These are phyloP conservation scores for Penstemon barbatus DNA, from an alignment of 257 asterid genomes.

Conservation along the genomic window DNA sequence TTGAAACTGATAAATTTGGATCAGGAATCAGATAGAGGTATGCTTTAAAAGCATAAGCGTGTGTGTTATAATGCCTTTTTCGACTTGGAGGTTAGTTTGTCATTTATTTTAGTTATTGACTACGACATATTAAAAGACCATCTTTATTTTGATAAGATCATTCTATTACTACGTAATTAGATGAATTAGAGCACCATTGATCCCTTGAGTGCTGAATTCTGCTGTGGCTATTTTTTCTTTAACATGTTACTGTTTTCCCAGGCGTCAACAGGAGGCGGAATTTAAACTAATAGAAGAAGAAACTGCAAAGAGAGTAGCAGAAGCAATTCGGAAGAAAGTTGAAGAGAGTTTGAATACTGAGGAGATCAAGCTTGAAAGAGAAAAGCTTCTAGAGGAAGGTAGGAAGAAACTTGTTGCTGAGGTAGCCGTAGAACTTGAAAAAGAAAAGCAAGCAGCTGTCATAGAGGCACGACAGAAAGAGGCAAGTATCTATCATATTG, in stretches of 20 bases:
- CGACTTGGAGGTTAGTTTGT: slow-evolving; percentile 89
- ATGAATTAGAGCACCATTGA: not conserved
- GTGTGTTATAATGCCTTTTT: slow-evolving; percentile 59
- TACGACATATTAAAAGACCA: slow-evolving; percentile 33
- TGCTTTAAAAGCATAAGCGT: slow-evolving; percentile 85
- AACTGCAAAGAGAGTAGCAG: slow-evolving; percentile 81
- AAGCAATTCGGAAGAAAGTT: slow-evolving; percentile 72
- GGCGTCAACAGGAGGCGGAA: slow-evolving; percentile 97
- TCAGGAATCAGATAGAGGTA: slow-evolving; percentile 93
- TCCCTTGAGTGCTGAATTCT: slow-evolving; percentile 12
- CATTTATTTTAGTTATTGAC: slow-evolving; percentile 55
- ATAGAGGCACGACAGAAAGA: slow-evolving; percentile 64
- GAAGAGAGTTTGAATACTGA: slow-evolving; percentile 70
- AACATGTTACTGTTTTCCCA: slow-evolving; percentile 40
- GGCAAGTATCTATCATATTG: slow-evolving; percentile 49
- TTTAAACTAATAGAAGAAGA: slow-evolving; percentile 87
- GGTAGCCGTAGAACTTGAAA: slow-evolving; percentile 83
- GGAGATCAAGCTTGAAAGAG: slow-evolving; percentile 64
- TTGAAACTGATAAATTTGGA: slow-evolving; percentile 89
- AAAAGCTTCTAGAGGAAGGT: slow-evolving; percentile 76
- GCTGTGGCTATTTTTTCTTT: slow-evolving; percentile 29
- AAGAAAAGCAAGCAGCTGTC: slow-evolving; percentile 72
- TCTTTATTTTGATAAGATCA: slow-evolving; percentile 29
- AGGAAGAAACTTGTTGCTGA: slow-evolving; percentile 72
- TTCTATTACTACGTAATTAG: slow-evolving; percentile 19